A percentile compares a stretch with the other conserved stretches of the same genome.
phyloP scores from a whole-genome alignment of 148 eudicot species.

The Arbutus unedo region DNA sequence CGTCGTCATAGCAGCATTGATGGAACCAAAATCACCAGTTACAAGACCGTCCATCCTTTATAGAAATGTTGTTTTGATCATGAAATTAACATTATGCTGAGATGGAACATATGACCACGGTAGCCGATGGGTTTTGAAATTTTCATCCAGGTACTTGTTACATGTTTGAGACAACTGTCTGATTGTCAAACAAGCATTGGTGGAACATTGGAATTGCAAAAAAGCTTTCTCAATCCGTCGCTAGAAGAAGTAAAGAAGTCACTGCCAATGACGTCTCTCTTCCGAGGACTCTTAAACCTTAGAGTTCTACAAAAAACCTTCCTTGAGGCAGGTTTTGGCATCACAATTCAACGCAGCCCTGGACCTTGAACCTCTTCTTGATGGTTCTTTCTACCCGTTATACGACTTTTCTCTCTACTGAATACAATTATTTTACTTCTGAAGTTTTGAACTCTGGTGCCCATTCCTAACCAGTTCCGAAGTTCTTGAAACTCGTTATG shows the following conservation, averaged over 20 bases:
- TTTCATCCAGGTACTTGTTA: neutral
- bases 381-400: too few relatives aligned
- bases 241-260: neutral
- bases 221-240: neutral
- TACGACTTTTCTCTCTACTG: too few relatives aligned
- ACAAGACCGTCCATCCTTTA: neutral
- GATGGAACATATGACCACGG: neutral
- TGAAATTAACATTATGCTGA: neutral
- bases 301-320: too few relatives aligned
- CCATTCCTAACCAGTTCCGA: too few relatives aligned
- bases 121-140: neutral
- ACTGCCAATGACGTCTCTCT: neutral
- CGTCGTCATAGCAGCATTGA: neutral
- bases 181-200: neutral
- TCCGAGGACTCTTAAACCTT: too few relatives aligned
- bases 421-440: too few relatives aligned
- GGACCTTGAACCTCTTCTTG: too few relatives aligned
- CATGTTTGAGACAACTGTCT: neutral
- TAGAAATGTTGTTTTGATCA: neutral
- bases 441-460: too few relatives aligned
- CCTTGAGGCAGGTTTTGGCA: too few relatives aligned
- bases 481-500: too few relatives aligned
- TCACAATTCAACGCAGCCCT: too few relatives aligned
- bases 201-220: neutral
- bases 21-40: neutral